Base-by-base conservation (phyloP, 306 rosid species). In the Acacia acuminata region DNA sequence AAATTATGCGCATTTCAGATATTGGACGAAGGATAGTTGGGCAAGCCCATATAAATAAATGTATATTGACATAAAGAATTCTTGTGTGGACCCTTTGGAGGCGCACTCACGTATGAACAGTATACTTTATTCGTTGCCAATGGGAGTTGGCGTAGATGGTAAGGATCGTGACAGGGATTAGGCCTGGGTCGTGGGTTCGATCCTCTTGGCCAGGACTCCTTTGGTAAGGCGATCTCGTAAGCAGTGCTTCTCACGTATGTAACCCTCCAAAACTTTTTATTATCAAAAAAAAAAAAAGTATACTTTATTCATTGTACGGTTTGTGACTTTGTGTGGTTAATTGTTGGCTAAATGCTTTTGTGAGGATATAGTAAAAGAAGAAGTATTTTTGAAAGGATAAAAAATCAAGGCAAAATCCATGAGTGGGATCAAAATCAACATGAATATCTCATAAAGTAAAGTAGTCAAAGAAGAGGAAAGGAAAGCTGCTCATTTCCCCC, bases 401-500 rank as follows among this genome's bases (percentile, higher is more conserved):
- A 77, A 71, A 66, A 51, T 85, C 83, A 65, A 73, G 61, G 80
- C 13, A 73, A 72, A 64, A 20, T 17, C 81, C 40, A 32, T 3
- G 20, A 58, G 30, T 50, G 60, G 73, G 77, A 77, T 79, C 76
- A 73, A 72, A 34, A 44, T 83, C 68, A 79, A 44, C 73, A 34
- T 30, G 69, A 77, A 71, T 79, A 71, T 83, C 86, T 72, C 34
- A 61, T 13, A 45, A 20, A 25, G 56, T 53, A 4, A 19, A 84
- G 51, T n/a, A 50, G 61, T 69, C 70, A 56, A 74, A 66, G 74
- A n/a, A 56, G 27, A 20, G 63, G 3, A 71, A 51, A 51, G 58
- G 71, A 25, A 78, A 63, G 36, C 38, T 55, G 36, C 67, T 64
- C 48, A 9, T 72, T 32, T 65, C 55, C 16, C 71, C 47, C 74